phyloP scores from a whole-genome alignment of 225 moss, liverwort and hornwort genomes.

The Pseudisothecium myosuroides region DNA sequence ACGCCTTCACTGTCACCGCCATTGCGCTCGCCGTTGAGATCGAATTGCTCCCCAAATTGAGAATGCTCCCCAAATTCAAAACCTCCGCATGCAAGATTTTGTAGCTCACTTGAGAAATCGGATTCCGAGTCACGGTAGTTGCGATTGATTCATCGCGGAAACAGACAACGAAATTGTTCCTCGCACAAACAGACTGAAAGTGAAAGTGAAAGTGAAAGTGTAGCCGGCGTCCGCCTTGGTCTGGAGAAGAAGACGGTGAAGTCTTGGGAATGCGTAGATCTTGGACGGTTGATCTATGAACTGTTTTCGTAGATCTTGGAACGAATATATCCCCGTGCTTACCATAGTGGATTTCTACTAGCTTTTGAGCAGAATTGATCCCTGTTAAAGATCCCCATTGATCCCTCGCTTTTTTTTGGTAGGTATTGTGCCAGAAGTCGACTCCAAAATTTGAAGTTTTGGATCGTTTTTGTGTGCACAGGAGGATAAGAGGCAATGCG shows the following conservation, averaged over 20 bases:
- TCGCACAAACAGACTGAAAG: too few relatives aligned
- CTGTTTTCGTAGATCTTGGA: too few relatives aligned
- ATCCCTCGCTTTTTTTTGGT: neutral
- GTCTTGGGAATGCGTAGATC: too few relatives aligned
- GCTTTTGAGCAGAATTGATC: neutral
- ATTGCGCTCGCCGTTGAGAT: neutral
- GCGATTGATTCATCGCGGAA: neutral
- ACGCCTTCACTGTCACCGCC: conserved; percentile 31
- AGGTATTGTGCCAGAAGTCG: neutral
- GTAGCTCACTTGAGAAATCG: neutral
- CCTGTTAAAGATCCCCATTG: neutral
- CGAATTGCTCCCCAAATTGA: neutral
- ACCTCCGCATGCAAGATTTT: neutral
- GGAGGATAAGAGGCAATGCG: neutral
- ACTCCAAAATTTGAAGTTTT: neutral
- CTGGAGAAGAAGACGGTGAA: too few relatives aligned
- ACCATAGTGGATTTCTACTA: neutral
- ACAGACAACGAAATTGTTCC: neutral
- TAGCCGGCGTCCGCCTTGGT: too few relatives aligned
- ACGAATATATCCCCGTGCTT: too few relatives aligned
- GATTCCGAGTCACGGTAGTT: neutral
- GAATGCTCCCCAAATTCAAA: neutral
- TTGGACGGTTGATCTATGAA: too few relatives aligned
- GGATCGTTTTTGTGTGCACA: neutral
- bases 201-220: too few relatives aligned